These are phyloP conservation scores for Globisporangium barbulae DNA, from an alignment of 352 stramenopile genomes.

Conservation along the genomic window DNA sequence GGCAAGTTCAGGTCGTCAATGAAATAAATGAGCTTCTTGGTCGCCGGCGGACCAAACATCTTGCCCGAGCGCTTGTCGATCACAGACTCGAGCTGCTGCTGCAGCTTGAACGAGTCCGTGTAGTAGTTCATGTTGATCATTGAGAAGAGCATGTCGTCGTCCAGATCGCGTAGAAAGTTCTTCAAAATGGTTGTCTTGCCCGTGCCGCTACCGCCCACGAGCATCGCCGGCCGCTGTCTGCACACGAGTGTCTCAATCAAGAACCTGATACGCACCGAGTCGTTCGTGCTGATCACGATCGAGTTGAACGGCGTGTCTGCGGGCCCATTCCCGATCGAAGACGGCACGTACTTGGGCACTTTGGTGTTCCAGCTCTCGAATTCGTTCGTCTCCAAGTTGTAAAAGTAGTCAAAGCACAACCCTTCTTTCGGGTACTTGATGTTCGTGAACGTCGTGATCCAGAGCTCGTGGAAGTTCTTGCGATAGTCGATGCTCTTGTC, in stretches of 20 bases:
- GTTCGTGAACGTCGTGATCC: slow-evolving; percentile 73
- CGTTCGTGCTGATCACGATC: slow-evolving; percentile 95
- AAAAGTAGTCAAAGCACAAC: slow-evolving; percentile 97
- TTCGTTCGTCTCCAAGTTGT: slow-evolving; percentile 89
- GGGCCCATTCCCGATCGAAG: slow-evolving; percentile 90
- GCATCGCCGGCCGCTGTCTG: slow-evolving; percentile 92
- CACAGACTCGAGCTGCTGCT: slow-evolving; percentile 94
- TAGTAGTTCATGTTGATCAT: slow-evolving; percentile 99
- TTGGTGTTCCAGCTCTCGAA: slow-evolving; percentile 94
- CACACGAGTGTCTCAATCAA: slow-evolving; percentile 94
- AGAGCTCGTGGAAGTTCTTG: slow-evolving; percentile 88
- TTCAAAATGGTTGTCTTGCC: slow-evolving; percentile 97
- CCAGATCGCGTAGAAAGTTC: slow-evolving; percentile 90
- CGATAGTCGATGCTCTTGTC: slow-evolving; percentile 90
- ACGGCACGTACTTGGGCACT: slow-evolving; percentile 88
- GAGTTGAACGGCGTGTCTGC: slow-evolving; percentile 95
- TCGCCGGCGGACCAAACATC: slow-evolving; percentile 94
- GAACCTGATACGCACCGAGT: slow-evolving; percentile 94
- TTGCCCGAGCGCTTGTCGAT: slow-evolving; percentile 96
- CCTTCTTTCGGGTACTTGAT: slow-evolving; percentile 96
- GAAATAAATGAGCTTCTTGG: slow-evolving; percentile 96
- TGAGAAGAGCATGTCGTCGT: slow-evolving; percentile 94
- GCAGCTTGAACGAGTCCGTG: slow-evolving; percentile 93
- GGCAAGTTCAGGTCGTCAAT: slow-evolving; percentile 97
- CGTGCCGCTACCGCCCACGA: slow-evolving; percentile 95